Evolutionary conservation across 2,329 filamentous ascomycete genomes (phyloP).

Genomic region (Samsoniella hepiali): DNA sequence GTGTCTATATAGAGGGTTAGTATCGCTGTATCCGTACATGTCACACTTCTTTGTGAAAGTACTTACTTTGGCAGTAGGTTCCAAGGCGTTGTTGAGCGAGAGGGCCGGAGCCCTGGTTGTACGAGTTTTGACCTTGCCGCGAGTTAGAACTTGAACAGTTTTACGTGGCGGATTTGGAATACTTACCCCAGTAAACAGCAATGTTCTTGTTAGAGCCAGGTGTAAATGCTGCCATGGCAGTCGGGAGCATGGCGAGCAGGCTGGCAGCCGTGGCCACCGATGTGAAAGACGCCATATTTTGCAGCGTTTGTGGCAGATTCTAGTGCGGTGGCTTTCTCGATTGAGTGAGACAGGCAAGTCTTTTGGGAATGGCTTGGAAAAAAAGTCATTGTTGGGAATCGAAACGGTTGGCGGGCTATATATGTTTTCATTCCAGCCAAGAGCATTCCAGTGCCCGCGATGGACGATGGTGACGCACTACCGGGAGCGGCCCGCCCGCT

Average conservation of each 20-base stretch:
- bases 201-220: slow-evolving; percentile 50
- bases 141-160: neutral
- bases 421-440: neutral
- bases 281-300: slow-evolving; percentile 9
- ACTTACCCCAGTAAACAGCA: slow-evolving; percentile 63
- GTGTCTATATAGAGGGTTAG: slow-evolving; percentile 34
- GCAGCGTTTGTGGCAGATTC: neutral
- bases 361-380: too few relatives aligned
- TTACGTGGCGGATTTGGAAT: too few relatives aligned
- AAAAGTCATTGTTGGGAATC: neutral
- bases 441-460: neutral
- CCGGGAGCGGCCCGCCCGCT: neutral
- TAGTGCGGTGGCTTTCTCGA: too few relatives aligned
- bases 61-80: slow-evolving; percentile 57
- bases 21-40: neutral
- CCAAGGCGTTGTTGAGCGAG: slow-evolving; percentile 53
- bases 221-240: slow-evolving; percentile 42
- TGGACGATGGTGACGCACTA: neutral
- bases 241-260: slow-evolving; percentile 28
- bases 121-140: slow-evolving; percentile 57
- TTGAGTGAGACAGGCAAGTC: too few relatives aligned
- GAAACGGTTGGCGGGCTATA: slow-evolving; percentile 1
- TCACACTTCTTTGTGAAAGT: too few relatives aligned
- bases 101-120: slow-evolving; percentile 40
- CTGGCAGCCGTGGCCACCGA: slow-evolving; percentile 22